Evolutionary conservation across 768 basidiomycete species (phyloP).

Genomic region (Calocera viscosa): DNA sequence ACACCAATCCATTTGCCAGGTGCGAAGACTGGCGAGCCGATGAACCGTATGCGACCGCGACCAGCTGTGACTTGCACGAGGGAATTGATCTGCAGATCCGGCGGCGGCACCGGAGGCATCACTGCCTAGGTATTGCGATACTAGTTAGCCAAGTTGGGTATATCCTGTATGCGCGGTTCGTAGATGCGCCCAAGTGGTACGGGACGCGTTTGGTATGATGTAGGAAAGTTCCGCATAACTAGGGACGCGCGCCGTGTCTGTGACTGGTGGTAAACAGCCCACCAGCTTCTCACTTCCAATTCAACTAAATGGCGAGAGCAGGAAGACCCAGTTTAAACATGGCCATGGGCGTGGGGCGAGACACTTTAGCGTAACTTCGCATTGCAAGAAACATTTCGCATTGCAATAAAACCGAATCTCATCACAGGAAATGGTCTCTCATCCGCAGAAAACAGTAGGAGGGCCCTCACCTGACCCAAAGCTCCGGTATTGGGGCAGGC

Average conservation of each 20-base stretch:
- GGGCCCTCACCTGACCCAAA: no score
- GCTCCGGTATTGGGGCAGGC: no score
- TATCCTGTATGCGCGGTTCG: neutral
- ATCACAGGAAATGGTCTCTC: no score
- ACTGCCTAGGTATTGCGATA: neutral
- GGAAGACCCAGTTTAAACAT: no score
- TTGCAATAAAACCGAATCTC: no score
- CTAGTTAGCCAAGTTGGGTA: neutral
- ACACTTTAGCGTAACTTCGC: no score
- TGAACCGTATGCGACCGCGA: conserved; percentile 74
- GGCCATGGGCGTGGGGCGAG: no score
- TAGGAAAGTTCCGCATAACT: neutral
- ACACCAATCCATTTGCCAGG: conserved; percentile 92
- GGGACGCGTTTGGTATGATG: conserved; percentile 7
- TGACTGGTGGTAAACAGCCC: no score
- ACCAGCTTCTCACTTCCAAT: no score
- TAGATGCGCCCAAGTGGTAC: neutral
- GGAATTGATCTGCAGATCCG: conserved; percentile 42
- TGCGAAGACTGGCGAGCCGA: conserved; percentile 69
- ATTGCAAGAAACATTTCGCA: no score
- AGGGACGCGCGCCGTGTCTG: neutral
- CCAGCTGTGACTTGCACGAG: conserved; percentile 72
- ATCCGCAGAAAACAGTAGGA: no score
- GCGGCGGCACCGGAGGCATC: conserved; percentile 8
- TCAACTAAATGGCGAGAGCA: no score